Evolutionary conservation across 2,329 filamentous ascomycete species (phyloP).

Genomic region (Pseudopithomyces chartarum): DNA sequence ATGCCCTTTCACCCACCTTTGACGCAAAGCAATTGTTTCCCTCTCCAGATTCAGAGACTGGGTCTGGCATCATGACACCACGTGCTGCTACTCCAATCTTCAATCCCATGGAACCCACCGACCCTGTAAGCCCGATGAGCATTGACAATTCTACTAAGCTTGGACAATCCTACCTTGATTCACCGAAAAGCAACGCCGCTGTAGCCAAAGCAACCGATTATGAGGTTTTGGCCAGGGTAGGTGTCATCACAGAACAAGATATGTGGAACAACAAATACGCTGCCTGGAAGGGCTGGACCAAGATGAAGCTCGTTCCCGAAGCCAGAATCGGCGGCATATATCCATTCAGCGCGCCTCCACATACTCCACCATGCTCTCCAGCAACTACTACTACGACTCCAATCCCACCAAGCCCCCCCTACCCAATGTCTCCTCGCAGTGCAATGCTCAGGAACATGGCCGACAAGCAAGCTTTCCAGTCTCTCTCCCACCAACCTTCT

Average conservation of each 20-base stretch:
- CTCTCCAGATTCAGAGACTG: constrained; percentile 28
- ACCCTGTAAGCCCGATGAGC: constrained; percentile 28
- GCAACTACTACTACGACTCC: constrained; percentile 9
- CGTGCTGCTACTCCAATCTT: constrained; percentile 16
- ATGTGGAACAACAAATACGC: not conserved
- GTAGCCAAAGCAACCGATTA: not conserved
- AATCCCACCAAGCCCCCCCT: constrained; percentile 24
- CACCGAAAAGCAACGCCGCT: constrained; percentile 11
- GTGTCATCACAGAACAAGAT: not conserved
- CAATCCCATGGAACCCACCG: not conserved
- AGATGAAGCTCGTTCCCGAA: constrained; percentile 6
- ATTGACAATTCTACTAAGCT: constrained; percentile 32
- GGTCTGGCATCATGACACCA: constrained; percentile 15
- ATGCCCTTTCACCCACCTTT: constrained; percentile 34
- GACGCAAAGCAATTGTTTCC: constrained; percentile 35
- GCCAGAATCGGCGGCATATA: constrained; percentile 5
- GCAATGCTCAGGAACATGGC: constrained; percentile 32
- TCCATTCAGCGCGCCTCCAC: not conserved
- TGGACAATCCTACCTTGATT: constrained; percentile 21
- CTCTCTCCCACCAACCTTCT: constrained; percentile 12
- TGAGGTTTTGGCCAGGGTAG: not conserved
- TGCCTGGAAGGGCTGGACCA: not conserved
- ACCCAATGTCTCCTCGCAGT: constrained; percentile 27
- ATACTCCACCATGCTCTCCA: constrained; percentile 2
- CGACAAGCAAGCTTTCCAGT: constrained; percentile 21